Evolutionary conservation across 2,329 filamentous ascomycete genomes (phyloP).

Genomic region (Chaetomium strumarium): DNA sequence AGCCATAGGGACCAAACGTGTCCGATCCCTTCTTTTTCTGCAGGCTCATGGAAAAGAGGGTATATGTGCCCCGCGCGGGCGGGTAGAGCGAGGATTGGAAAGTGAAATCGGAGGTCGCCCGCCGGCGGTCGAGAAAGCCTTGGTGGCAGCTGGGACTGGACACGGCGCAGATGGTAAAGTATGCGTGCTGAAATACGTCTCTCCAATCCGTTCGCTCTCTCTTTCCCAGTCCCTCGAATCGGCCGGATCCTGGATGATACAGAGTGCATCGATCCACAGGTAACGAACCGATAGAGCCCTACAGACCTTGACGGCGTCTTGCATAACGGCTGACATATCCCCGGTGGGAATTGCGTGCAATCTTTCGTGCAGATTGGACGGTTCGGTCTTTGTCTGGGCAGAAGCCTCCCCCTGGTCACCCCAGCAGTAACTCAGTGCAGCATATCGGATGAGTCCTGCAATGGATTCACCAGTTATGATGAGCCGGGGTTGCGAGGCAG

Average conservation of each 20-base stretch:
- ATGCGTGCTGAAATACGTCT: background rate
- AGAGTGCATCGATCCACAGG: constrained; percentile 18
- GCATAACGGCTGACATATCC: background rate
- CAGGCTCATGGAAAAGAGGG: background rate
- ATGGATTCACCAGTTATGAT: background rate
- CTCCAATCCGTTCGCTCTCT: background rate
- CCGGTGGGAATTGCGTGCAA: background rate
- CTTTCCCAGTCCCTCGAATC: background rate
- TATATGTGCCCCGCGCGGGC: background rate
- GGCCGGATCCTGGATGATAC: constrained; percentile 13
- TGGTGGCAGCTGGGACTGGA: background rate
- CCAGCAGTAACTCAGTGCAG: background rate
- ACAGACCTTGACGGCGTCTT: background rate
- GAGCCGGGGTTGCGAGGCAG: background rate
- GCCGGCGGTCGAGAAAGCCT: background rate
- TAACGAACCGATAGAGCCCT: constrained; percentile 7
- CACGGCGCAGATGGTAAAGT: background rate
- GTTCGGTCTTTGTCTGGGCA: background rate
- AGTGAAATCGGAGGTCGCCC: background rate
- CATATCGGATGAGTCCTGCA: background rate
- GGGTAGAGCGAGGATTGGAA: background rate
- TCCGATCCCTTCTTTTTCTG: too few relatives aligned
- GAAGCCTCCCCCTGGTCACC: background rate
- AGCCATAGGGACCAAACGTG: background rate
- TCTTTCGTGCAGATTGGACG: background rate